Percentiles rank a stretch among this genome's conserved stretches.
Conservation (phyloP, 2,329 filamentous ascomycete genomes). For the Aureobasidium lini region DNA sequence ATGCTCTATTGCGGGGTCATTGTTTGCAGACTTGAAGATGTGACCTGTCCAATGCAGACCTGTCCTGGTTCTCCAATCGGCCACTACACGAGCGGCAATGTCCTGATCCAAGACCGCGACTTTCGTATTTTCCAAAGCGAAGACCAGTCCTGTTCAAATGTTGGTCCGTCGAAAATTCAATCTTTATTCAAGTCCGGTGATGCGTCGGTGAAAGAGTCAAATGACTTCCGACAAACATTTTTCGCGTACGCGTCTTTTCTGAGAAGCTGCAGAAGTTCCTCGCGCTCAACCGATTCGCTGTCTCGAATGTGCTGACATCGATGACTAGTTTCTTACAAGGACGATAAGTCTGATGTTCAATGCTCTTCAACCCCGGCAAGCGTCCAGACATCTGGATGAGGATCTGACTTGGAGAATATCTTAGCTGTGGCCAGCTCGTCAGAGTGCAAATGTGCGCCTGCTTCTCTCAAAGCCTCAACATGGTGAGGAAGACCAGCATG, state of each 20-base stretch:
- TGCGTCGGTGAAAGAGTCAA: too few relatives aligned
- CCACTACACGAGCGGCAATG: too few relatives aligned
- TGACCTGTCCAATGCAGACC: not conserved
- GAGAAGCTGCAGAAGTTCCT: too few relatives aligned
- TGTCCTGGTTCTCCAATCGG: too few relatives aligned
- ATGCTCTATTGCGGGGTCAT: not conserved
- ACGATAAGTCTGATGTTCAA: not conserved
- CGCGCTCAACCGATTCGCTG: not conserved
- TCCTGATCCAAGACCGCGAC: too few relatives aligned
- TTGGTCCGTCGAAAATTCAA: too few relatives aligned
- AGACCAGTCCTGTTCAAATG: too few relatives aligned
- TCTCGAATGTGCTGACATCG: not conserved
- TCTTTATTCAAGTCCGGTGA: too few relatives aligned
- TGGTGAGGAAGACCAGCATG: conserved; percentile 49
- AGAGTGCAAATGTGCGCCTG: conserved; percentile 52
- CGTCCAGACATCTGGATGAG: conserved; percentile 13
- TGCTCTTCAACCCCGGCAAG: conserved; percentile 11
- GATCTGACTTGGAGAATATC: conserved; percentile 26
- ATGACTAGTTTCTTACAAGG: not conserved
- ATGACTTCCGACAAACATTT: too few relatives aligned
- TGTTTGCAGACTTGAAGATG: not conserved
- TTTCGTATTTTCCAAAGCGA: too few relatives aligned
- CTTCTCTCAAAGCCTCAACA: conserved; percentile 46
- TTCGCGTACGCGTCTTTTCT: too few relatives aligned
- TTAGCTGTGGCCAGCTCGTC: conserved; percentile 48